phyloP scores from a whole-genome alignment of 2,329 filamentous ascomycete genomes.

The Diaporthe longicolla region DNA sequence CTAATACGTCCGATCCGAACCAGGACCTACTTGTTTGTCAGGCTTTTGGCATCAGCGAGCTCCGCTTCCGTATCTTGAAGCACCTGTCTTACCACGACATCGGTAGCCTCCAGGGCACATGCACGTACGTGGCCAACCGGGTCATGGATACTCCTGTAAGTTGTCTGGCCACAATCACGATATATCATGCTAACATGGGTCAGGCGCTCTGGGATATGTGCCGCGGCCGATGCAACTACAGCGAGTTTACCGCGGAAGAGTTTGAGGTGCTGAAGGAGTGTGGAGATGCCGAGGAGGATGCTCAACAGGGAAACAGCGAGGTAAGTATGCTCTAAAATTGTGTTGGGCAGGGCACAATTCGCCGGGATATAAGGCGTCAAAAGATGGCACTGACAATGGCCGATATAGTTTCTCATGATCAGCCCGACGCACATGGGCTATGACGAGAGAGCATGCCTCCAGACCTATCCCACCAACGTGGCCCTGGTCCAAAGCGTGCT shows the following conservation, averaged over 20 bases:
- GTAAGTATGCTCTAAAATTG: not conserved
- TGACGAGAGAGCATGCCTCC: not conserved
- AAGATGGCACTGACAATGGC: not conserved
- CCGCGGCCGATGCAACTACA: not conserved
- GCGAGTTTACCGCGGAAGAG: constrained; percentile 33
- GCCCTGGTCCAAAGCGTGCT: not conserved
- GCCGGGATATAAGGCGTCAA: too few species aligned
- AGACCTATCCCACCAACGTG: not conserved
- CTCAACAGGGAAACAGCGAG: not conserved
- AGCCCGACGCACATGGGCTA: constrained; percentile 13
- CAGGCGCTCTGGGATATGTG: constrained; percentile 32
- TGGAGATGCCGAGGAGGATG: constrained; percentile 8
- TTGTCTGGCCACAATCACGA: not conserved
- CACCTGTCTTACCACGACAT: constrained; percentile 31
- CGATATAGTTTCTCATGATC: constrained; percentile 23
- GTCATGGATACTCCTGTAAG: constrained; percentile 19
- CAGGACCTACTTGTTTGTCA: not conserved
- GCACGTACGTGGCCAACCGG: constrained; percentile 1
- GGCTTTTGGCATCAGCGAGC: not conserved
- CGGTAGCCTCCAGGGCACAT: constrained; percentile 20
- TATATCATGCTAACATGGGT: not conserved
- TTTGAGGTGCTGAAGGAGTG: constrained; percentile 4
- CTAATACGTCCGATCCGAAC: not conserved
- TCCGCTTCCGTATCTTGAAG: constrained; percentile 12
- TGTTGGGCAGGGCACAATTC: too few species aligned